Evolutionary conservation across 75 land plant genomes (phyloP), one percentile per base, ranked within the genome.

Genomic region (Azolla pinnata): DNA sequence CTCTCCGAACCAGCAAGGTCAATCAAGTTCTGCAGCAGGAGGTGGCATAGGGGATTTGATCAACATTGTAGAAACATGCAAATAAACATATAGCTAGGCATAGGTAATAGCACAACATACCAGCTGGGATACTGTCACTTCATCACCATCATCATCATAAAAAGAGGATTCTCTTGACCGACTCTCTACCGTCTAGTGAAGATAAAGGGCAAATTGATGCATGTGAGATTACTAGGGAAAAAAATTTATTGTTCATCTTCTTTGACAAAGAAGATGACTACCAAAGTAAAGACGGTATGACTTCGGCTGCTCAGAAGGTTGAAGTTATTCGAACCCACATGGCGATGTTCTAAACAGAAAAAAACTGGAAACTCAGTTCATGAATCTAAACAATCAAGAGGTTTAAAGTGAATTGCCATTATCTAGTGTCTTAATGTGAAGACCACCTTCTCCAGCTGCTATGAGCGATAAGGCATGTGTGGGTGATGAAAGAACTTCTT

Each of bases 1-100:
- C 99, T 95, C 70, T 95, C 99, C 57, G 96, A 95, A 29, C 99
- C 99, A 59, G 99, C 99, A 52, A 95, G 71, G 78, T 95, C 99
- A 52, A 95, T 92, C 56, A 92, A 69, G 60, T 92, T 88, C 97
- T 92, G 67, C 60, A 18, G 17, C 4, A 38, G 42, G 21, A 46
- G 23, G 9, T 79, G 88, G 95, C 67, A 92, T 72, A 61, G 88
- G 97, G 16, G 97, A 88, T 63, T 85, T 61, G 46, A 62, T 92
- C 51, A 85, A n/a, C n/a, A n/a, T n/a, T n/a, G n/a, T n/a, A n/a
- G n/a, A n/a, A n/a, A n/a, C n/a, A n/a, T n/a, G n/a, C n/a, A n/a
- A n/a, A n/a, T n/a, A n/a, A n/a, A n/a, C n/a, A n/a, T n/a, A n/a
- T n/a, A 61, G 18, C 24, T n/a, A 65, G 54, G 61, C 24, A 75